Percentiles rank a stretch among this genome's conserved stretches.
phyloP scores from a whole-genome alignment of 1,139 yeast species.

The Suhomyces bribrorum region DNA sequence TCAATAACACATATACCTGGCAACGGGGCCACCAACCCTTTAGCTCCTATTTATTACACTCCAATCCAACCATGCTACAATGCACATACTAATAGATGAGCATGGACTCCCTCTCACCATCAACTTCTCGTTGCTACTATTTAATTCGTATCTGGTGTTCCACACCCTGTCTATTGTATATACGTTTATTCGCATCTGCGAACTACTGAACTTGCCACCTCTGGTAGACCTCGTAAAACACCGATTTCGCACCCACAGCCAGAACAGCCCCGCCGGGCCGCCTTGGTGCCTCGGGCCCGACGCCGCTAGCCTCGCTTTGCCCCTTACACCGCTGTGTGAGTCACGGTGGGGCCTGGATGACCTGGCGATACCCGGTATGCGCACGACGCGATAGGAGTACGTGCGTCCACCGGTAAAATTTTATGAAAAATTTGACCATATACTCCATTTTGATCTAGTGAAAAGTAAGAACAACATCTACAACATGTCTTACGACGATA shows the following conservation, averaged over 20 bases:
- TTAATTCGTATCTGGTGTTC: not conserved
- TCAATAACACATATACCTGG: too few species aligned
- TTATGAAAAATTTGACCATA: slow-evolving; percentile 20
- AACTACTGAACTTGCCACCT: not conserved
- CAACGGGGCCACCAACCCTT: too few species aligned
- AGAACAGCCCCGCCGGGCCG: too few species aligned
- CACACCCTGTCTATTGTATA: not conserved
- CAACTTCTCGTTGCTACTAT: not conserved
- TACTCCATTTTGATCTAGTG: slow-evolving; percentile 6
- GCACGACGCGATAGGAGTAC: not conserved
- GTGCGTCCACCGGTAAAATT: slow-evolving; percentile 10
- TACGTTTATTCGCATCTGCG: not conserved
- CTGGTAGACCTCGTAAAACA: not conserved
- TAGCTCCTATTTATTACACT: too few species aligned
- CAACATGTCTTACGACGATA: slow-evolving; percentile 59
- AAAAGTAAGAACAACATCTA: slow-evolving; percentile 2
- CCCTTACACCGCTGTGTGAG: not conserved
- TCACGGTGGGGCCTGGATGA: not conserved
- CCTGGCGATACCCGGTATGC: not conserved
- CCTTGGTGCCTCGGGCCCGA: too few species aligned
- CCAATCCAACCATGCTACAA: too few species aligned
- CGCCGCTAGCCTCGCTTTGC: too few species aligned
- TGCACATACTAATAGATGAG: too few species aligned
- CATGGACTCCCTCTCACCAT: too few species aligned
- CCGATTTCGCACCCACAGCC: too few species aligned